Conservation (phyloP, 495 filamentous ascomycete genomes). For the Amniculicola lignicola region DNA sequence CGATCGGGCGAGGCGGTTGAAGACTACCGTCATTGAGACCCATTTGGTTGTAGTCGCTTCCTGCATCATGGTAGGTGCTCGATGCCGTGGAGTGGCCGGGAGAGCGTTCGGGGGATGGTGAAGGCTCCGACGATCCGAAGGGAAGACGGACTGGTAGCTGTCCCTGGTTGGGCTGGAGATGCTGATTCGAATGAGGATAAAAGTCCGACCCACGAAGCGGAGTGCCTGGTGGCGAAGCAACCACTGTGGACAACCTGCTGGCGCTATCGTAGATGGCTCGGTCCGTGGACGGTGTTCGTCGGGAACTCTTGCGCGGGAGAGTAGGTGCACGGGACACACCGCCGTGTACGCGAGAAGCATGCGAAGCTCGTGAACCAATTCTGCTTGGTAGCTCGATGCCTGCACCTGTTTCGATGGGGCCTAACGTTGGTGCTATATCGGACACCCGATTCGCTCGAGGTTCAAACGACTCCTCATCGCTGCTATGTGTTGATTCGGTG, state of each 20-base stretch:
- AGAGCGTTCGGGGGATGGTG: slow-evolving; percentile 27
- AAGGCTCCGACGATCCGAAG: slow-evolving; percentile 30
- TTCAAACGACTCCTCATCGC: slow-evolving; percentile 45
- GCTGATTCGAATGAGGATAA: not conserved
- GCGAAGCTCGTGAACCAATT: slow-evolving; percentile 55
- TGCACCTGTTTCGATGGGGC: slow-evolving; percentile 59
- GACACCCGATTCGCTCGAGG: slow-evolving; percentile 45
- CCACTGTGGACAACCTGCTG: slow-evolving; percentile 29
- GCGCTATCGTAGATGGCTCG: slow-evolving; percentile 22
- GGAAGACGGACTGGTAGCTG: slow-evolving; percentile 13
- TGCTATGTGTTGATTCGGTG: not conserved
- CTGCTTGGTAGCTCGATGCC: slow-evolving; percentile 64
- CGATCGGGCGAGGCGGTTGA: slow-evolving; percentile 28
- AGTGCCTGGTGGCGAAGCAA: slow-evolving; percentile 32
- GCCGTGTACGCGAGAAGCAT: slow-evolving; percentile 39
- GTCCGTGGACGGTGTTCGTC: slow-evolving; percentile 46
- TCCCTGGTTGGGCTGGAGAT: slow-evolving; percentile 22
- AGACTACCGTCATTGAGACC: not conserved
- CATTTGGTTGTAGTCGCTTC: slow-evolving; percentile 37
- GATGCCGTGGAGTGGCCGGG: slow-evolving; percentile 28
- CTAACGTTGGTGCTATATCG: slow-evolving; percentile 57
- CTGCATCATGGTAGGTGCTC: slow-evolving; percentile 26
- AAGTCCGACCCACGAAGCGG: slow-evolving; percentile 9
- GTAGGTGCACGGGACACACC: slow-evolving; percentile 44
- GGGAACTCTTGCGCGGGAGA: slow-evolving; percentile 63